Evolutionary conservation across 768 basidiomycete genomes (phyloP), one percentile per base, ranked within the genome.

Genomic region (Tremella yokohamensis): DNA sequence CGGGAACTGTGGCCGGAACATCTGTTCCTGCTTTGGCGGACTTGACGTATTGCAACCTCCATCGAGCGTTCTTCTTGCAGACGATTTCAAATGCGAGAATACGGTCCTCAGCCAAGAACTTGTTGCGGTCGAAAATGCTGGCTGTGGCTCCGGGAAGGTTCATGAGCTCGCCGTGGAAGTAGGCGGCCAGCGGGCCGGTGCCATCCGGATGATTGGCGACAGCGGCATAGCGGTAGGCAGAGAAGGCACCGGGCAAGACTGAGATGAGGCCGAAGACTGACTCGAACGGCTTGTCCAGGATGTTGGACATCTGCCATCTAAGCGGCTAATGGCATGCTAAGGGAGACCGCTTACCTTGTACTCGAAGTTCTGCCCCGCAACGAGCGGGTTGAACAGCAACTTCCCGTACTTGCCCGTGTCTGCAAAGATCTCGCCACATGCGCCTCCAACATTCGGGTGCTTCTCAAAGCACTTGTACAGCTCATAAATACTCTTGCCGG

Each of bases 61-160:
- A 77, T 39, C 57, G 57, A 6, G 70, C 69, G 29, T 65, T 63
- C 58, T 67, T 68, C 56, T 73, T 73, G 34, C 57, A 52, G 13
- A 73, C 71, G 55, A 73, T 73, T 56, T 73, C 70, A 40, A 62
- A 62, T 7, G 61, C 61, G 2, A 62, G 42, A 19, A 62, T 62
- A 15, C 61, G 44, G 37, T 62, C 61, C 38, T 90, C 89, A 19
- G 89, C 89, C 58, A 90, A 84, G 74, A 90, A 92, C 87, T 90
- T 92, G 79, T 91, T 92, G 40, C 89, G 82, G 77, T 90, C 83
- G 79, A 74, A 49, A 26, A 62, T 60, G 15, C 57, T 60, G 1
- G 71, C 71, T 8, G 60, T 62, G 1, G 66, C 66, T 3, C 71
- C 71, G 26, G 71, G 71, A 3, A 68, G 61, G 50, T 68, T 70